These are phyloP conservation scores for Aureobasidium lini DNA, from an alignment of 2,329 filamentous ascomycete species.

Conservation along the genomic window DNA sequence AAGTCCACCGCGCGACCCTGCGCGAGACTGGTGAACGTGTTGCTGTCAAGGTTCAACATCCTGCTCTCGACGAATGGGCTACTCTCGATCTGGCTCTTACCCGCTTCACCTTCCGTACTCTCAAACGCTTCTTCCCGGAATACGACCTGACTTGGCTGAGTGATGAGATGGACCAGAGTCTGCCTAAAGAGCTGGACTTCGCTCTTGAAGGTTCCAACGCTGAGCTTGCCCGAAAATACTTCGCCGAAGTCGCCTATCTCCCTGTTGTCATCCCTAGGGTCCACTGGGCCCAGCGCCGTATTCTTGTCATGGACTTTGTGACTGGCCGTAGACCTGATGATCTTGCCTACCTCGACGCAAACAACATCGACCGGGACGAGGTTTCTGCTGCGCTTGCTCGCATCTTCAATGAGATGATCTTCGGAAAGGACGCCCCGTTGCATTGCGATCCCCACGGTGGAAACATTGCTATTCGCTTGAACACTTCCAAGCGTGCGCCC, in stretches of 20 bases:
- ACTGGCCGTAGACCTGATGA: conserved; percentile 83
- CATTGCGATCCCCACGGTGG: conserved; percentile 97
- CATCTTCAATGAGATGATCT: conserved; percentile 99
- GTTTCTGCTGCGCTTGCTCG: conserved; percentile 83
- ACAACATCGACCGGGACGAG: conserved; percentile 88
- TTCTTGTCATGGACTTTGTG: conserved; percentile 92
- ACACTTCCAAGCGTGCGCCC: conserved; percentile 50
- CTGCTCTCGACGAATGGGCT: conserved; percentile 80
- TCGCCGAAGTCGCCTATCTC: conserved; percentile 62
- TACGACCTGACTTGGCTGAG: conserved; percentile 97
- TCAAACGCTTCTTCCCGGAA: conserved; percentile 92
- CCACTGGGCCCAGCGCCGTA: conserved; percentile 78
- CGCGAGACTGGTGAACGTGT: conserved; percentile 78
- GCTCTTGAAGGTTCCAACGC: conserved; percentile 79
- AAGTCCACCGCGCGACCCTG: conserved; percentile 83
- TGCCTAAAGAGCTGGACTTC: conserved; percentile 91
- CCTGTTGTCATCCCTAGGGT: conserved; percentile 86
- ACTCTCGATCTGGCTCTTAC: conserved; percentile 82
- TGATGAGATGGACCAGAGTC: conserved; percentile 81
- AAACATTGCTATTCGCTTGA: conserved; percentile 86
- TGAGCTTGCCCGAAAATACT: conserved; percentile 69
- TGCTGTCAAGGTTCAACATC: conserved; percentile 95
- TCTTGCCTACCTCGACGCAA: conserved; percentile 72
- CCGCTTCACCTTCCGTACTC: conserved; percentile 75
- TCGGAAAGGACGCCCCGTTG: conserved; percentile 76